These are phyloP conservation scores for Brasilioporus rufonigricans DNA, from an alignment of 768 basidiomycete species.

Conservation along the genomic window DNA sequence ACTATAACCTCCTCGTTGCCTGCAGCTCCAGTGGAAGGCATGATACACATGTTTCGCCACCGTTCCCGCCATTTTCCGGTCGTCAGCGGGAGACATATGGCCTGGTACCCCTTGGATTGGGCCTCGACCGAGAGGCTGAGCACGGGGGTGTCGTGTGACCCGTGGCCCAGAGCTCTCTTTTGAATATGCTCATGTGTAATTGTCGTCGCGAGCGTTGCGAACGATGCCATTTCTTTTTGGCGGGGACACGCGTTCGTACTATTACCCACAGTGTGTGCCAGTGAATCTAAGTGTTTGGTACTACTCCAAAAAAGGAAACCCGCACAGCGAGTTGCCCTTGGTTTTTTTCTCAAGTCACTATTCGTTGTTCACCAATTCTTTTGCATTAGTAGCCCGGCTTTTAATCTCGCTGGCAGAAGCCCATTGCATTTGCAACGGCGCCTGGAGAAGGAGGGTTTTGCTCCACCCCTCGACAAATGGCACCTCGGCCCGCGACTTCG, in stretches of 20 bases:
- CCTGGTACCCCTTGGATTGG: constrained; percentile 67
- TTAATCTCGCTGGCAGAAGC: constrained; percentile 5
- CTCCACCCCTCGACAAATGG: constrained; percentile 22
- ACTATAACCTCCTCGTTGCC: constrained; percentile 39
- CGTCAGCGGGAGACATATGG: constrained; percentile 83
- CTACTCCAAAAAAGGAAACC: constrained; percentile 20
- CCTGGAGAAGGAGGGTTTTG: constrained; percentile 3
- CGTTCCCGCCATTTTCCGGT: constrained; percentile 81
- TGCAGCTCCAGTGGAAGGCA: constrained; percentile 43
- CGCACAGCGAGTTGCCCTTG: constrained; percentile 17
- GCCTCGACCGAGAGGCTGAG: constrained; percentile 51
- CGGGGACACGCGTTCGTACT: no score
- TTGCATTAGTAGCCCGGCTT: not conserved
- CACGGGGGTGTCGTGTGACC: constrained; percentile 44
- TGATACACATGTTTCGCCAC: constrained; percentile 87
- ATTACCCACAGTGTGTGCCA: constrained; percentile 4
- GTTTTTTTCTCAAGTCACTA: not conserved
- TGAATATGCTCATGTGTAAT: constrained; percentile 40
- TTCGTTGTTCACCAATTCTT: no score
- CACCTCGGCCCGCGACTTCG: constrained; percentile 9
- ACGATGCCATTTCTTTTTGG: constrained; percentile 24
- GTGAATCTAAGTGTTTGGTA: constrained; percentile 5
- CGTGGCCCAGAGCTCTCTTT: constrained; percentile 21
- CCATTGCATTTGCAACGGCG: constrained; percentile 3
- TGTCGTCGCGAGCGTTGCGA: constrained; percentile 27